A percentile compares a stretch with the other conserved stretches of the same genome.
Conservation (phyloP, 352 stramenopile genomes). For the Globisporangium spiculum region DNA sequence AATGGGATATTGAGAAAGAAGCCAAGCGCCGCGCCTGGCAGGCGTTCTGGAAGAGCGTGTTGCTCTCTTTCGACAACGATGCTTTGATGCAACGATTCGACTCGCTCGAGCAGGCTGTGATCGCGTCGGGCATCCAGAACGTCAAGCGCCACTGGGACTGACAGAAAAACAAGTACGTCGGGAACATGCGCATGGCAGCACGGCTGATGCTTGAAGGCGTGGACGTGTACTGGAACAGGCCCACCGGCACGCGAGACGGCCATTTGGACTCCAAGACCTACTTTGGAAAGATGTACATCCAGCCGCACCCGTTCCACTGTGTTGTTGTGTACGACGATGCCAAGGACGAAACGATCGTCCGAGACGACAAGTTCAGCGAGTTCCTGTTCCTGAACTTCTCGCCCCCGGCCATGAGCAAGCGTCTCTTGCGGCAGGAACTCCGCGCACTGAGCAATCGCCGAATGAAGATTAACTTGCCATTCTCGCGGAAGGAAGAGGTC, state of each 20-base stretch:
- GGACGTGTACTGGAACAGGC: conserved; percentile 41
- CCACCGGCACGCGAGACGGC: conserved; percentile 29
- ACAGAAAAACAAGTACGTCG: conserved; percentile 24
- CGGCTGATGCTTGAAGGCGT: conserved; percentile 36
- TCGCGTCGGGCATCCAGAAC: conserved; percentile 28
- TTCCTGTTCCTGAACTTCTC: conserved; percentile 38
- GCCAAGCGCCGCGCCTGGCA: conserved; percentile 51
- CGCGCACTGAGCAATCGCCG: conserved; percentile 20
- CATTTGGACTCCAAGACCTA: conserved; percentile 32
- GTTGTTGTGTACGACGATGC: conserved; percentile 47
- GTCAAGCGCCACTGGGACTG: conserved; percentile 37
- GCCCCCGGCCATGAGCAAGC: conserved; percentile 21
- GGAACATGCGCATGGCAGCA: conserved; percentile 25
- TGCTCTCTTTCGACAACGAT: conserved; percentile 26
- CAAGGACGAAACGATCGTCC: conserved; percentile 40
- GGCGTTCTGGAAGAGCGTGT: conserved; percentile 36
- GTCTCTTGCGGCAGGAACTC: conserved; percentile 31
- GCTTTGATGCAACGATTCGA: conserved; percentile 28
- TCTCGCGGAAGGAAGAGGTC: conserved; percentile 31
- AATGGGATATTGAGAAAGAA: conserved; percentile 44
- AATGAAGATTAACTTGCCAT: conserved; percentile 27
- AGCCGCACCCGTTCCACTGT: conserved; percentile 46
- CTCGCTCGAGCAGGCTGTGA: conserved; percentile 28
- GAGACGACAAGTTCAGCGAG: conserved; percentile 26
- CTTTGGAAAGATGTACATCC: conserved; percentile 54